Evolutionary conservation across 257 asterid genomes (phyloP).

Genomic region (Fraxinus cuspidata): DNA sequence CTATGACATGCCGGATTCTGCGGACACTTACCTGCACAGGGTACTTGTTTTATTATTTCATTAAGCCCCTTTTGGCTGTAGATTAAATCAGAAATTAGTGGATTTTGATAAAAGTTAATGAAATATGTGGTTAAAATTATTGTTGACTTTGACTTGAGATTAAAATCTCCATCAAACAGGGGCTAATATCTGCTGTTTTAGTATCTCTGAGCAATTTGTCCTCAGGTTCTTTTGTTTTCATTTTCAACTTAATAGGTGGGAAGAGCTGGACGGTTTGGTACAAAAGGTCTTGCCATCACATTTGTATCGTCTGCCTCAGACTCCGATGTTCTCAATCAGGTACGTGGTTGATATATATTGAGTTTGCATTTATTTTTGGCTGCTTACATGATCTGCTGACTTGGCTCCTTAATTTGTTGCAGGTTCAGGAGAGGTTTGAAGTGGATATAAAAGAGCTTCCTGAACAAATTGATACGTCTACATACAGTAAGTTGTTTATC

Average conservation of each 20-base stretch:
- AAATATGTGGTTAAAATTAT: too few relatives aligned
- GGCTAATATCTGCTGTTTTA: not conserved
- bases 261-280: conserved; percentile 94
- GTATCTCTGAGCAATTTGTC: not conserved
- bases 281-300: conserved; percentile 93
- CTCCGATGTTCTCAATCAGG: conserved; percentile 95
- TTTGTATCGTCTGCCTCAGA: conserved; percentile 91
- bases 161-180: too few relatives aligned
- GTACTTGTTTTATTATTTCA: conserved; percentile 31
- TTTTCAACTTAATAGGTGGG: conserved; percentile 56
- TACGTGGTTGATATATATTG: not conserved
- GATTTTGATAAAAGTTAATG: too few relatives aligned
- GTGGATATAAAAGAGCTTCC: conserved; percentile 61
- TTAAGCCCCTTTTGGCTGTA: too few relatives aligned
- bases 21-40: conserved; percentile 92
- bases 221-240: not conserved
- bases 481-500: conserved; percentile 42
- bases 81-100: too few relatives aligned
- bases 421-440: conserved; percentile 77
- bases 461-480: conserved; percentile 60
- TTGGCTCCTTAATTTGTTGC: conserved; percentile 5
- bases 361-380: not conserved
- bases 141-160: too few relatives aligned
- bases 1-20: conserved; percentile 97
- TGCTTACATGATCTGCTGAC: conserved; percentile 12